Evolutionary conservation across 2,329 filamentous ascomycete genomes (phyloP).

Genomic region (Cordyceps cicadae): DNA sequence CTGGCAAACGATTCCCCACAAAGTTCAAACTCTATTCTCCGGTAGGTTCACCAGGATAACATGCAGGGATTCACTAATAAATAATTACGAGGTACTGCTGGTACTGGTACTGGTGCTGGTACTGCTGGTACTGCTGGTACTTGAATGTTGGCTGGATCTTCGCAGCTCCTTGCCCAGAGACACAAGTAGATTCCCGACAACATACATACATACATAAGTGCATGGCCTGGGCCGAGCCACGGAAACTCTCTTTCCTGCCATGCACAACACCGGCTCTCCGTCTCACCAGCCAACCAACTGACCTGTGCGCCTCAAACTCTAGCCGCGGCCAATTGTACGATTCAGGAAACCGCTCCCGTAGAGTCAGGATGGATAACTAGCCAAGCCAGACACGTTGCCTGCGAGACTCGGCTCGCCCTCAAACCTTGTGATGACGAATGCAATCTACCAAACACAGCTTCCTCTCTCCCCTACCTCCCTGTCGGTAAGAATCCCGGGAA

Average conservation of each 20-base stretch:
- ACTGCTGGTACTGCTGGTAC: too few species aligned
- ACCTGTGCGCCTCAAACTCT: neutral
- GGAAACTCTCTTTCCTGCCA: neutral
- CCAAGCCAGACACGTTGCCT: too few species aligned
- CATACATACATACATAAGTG: too few species aligned
- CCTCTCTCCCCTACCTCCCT: too few species aligned
- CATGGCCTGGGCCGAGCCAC: neutral
- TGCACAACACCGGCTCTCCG: neutral
- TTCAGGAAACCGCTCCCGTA: slow-evolving; percentile 4
- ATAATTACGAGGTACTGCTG: too few species aligned
- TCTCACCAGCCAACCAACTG: neutral
- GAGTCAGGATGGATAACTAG: neutral
- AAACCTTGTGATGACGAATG: neutral
- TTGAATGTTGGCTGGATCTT: too few species aligned
- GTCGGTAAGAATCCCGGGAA: neutral
- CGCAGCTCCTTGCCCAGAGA: too few species aligned
- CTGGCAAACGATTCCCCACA: slow-evolving; percentile 1
- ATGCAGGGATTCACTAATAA: neutral
- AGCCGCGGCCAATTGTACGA: neutral
- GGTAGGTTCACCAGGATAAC: too few species aligned
- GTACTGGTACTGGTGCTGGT: too few species aligned
- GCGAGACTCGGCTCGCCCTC: neutral
- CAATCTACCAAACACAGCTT: neutral
- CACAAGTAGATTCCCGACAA: neutral
- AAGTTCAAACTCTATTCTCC: slow-evolving; percentile 4